Evolutionary conservation across 306 rosid species (phyloP).

Genomic region (Pterocarpus santalinus): DNA sequence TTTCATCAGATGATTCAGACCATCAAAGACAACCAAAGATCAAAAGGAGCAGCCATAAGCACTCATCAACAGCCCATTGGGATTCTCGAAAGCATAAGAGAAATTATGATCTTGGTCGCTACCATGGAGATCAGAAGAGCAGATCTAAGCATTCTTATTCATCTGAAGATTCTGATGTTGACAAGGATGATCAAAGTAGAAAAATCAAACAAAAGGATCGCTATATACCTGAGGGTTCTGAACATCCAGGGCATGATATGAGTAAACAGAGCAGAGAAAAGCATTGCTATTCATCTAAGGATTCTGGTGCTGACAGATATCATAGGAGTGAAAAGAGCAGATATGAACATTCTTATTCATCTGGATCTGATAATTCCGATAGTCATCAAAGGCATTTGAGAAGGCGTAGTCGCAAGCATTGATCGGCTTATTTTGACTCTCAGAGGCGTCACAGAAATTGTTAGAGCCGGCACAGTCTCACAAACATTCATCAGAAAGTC

Average conservation of each 20-base stretch:
- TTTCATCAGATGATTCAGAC: constrained; percentile 45
- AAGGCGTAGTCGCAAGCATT: constrained; percentile 45
- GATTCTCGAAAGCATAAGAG: constrained; percentile 46
- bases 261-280: constrained; percentile 46
- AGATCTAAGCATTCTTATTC: constrained; percentile 40
- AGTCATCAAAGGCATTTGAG: constrained; percentile 41
- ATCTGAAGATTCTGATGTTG: constrained; percentile 49
- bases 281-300: constrained; percentile 35
- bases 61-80: constrained; percentile 37
- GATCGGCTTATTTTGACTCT: constrained; percentile 41
- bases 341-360: constrained; percentile 41
- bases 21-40: constrained; percentile 40
- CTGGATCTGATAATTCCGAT: constrained; percentile 39
- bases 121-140: constrained; percentile 42
- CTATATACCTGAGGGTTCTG: constrained; percentile 15
- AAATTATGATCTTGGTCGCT: constrained; percentile 42
- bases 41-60: constrained; percentile 48
- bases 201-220: constrained; percentile 33
- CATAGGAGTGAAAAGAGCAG: constrained; percentile 42
- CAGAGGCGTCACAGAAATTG: constrained; percentile 42
- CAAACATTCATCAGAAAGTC: constrained; percentile 1
- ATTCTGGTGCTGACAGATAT: constrained; percentile 37
- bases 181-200: constrained; percentile 42
- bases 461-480: constrained; percentile 6
- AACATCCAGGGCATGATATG: constrained; percentile 34